These are phyloP conservation scores for Phytopythium ostracodes DNA, from an alignment of 352 stramenopile species.

Conservation along the genomic window DNA sequence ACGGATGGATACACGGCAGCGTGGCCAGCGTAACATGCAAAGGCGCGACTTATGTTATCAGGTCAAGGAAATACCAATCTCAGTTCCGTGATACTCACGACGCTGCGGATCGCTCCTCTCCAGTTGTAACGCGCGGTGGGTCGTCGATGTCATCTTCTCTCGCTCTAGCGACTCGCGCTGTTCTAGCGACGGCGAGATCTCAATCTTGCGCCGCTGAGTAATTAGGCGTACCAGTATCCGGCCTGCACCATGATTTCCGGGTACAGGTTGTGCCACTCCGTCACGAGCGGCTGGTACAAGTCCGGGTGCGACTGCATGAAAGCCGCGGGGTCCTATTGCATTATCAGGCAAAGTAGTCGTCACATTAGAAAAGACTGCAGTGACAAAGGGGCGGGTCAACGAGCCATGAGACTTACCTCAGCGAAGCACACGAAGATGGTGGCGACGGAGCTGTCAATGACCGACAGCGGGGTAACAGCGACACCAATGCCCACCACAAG, in stretches of 20 bases:
- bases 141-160: background rate
- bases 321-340: constrained; percentile 60
- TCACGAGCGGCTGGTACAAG: constrained; percentile 76
- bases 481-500: constrained; percentile 88
- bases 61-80: background rate
- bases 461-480: constrained; percentile 86
- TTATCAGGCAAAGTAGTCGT: background rate
- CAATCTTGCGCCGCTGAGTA: background rate
- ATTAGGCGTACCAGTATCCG: constrained; percentile 73
- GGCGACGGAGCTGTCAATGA: constrained; percentile 93
- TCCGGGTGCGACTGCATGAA: constrained; percentile 79
- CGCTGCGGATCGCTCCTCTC: background rate
- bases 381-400: background rate
- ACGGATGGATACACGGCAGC: background rate
- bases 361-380: background rate
- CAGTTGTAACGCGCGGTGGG: background rate
- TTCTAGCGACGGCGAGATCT: background rate
- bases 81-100: too few species aligned
- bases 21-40: background rate
- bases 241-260: constrained; percentile 87
- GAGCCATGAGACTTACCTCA: constrained; percentile 39
- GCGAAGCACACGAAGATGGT: constrained; percentile 97
- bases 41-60: constrained; percentile 3
- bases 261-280: constrained; percentile 88
- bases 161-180: background rate